A percentile compares a stretch with the other conserved stretches of the same genome.
Conservation (phyloP, 352 stramenopile genomes). For the Phytophthora sp. region DNA sequence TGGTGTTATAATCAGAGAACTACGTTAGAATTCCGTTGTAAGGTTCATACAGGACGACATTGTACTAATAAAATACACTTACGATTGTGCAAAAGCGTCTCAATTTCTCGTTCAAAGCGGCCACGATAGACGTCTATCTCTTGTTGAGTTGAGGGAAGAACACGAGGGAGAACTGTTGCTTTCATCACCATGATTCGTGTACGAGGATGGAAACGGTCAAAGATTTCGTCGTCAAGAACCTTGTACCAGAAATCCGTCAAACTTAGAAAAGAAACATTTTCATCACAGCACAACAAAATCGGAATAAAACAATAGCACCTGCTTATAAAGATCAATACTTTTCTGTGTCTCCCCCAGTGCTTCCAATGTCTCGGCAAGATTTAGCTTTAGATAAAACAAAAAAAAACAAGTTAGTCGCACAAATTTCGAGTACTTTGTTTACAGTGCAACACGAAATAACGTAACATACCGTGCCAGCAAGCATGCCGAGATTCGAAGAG, state of each 20-base stretch:
- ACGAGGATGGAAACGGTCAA: constrained; percentile 29
- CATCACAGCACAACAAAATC: not conserved
- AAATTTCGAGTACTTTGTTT: not conserved
- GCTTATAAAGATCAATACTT: constrained; percentile 60
- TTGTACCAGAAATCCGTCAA: constrained; percentile 17
- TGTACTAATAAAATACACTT: constrained; percentile 19
- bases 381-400: constrained; percentile 44
- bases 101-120: constrained; percentile 53
- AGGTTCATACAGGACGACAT: not conserved
- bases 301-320: no score
- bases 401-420: constrained; percentile 2
- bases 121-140: constrained; percentile 54
- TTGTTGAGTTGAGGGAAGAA: constrained; percentile 58
- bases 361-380: constrained; percentile 61
- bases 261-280: not conserved
- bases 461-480: constrained; percentile 53
- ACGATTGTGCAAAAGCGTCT: constrained; percentile 45
- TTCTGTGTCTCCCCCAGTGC: constrained; percentile 59
- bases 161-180: constrained; percentile 65
- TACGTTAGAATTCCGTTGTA: not conserved
- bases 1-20: constrained; percentile 11
- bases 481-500: constrained; percentile 46
- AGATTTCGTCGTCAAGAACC: constrained; percentile 35
- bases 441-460: not conserved
- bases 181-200: constrained; percentile 65